Evolutionary conservation across 306 rosid species (phyloP), one percentile per base, ranked within the genome.

Genomic region (Cicer chorassanicum): DNA sequence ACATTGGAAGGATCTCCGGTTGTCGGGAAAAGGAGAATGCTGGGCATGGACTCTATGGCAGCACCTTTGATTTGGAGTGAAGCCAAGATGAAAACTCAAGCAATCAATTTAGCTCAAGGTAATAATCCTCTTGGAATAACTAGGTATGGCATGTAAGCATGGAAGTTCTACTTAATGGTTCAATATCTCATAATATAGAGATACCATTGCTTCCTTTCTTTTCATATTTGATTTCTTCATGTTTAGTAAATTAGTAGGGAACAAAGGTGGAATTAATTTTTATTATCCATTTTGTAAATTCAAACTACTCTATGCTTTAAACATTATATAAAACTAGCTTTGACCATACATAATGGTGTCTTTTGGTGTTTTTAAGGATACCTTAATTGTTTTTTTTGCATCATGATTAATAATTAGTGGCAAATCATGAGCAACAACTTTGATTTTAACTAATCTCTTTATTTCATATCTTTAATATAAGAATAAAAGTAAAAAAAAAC

Each of bases 21-120:
- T 66, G 97, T 56, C 9, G 88, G 89, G 34, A 88, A 84, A 82
- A 85, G 83, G 62, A 87, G 82, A 76, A 81, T 87, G 83, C 79
- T 82, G 44, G 85, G 87, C 80, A 74, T 88, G 84, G 96, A 87
- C 15, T 81, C 92, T 7, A 68, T 80, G 72, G 82, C 87, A 62
- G 85, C 88, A 24, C 87, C 96, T 38, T 81, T 90, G 84, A 82
- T 90, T 56, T 92, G 96, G 98, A 81, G 81, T 49, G 92, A 87
- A 78, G 93, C 94, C 71, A 87, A 87, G 84, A 86, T 84, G 88
- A 86, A 89, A 86, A 82, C 82, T 79, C 89, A 83, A 74, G 97
- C 87, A 73, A 84, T 87, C 74, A 91, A 84, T 83, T 77, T 87
- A 65, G 80, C 85, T 13, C 92, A 82, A 76, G 86, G 84, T 42